These are phyloP conservation scores for Arabidopsis lyrata DNA, from an alignment of 441 rosid species.

Conservation along the genomic window DNA sequence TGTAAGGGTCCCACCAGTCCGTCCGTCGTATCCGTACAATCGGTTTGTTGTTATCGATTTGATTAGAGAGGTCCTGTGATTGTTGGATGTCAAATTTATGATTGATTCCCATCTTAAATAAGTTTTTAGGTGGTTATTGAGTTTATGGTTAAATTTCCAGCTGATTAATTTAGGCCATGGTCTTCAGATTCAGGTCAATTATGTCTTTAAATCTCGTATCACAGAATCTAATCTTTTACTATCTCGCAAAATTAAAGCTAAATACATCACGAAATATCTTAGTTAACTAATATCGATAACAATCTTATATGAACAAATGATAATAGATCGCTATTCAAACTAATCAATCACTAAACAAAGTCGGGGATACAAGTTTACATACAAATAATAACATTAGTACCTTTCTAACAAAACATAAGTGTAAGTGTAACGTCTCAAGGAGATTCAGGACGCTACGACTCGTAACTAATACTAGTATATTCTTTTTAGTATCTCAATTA, in stretches of 20 bases:
- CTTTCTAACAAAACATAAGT: not conserved
- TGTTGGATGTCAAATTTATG: constrained; percentile 16
- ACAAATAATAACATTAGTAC: not conserved
- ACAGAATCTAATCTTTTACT: not conserved
- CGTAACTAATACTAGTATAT: no score
- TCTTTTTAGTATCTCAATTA: not conserved
- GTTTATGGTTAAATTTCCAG: not conserved
- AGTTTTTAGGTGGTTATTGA: not conserved
- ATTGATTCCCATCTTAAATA: not conserved
- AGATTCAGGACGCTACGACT: not conserved
- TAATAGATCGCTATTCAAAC: not conserved
- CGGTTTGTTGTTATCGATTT: constrained; percentile 15
- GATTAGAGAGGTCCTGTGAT: constrained; percentile 14
- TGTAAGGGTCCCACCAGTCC: constrained; percentile 15
- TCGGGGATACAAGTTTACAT: not conserved
- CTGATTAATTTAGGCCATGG: not conserved
- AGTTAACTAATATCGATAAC: not conserved
- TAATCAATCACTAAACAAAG: not conserved
- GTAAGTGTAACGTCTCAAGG: not conserved
- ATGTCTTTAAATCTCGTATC: not conserved
- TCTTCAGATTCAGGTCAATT: not conserved
- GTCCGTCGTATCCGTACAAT: constrained; percentile 31
- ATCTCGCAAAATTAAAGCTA: not conserved
- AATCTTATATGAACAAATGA: not conserved
- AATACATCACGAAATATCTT: not conserved